Conservation (phyloP, 176 grass and related monocot genomes). For the Saccharum spontaneum region DNA sequence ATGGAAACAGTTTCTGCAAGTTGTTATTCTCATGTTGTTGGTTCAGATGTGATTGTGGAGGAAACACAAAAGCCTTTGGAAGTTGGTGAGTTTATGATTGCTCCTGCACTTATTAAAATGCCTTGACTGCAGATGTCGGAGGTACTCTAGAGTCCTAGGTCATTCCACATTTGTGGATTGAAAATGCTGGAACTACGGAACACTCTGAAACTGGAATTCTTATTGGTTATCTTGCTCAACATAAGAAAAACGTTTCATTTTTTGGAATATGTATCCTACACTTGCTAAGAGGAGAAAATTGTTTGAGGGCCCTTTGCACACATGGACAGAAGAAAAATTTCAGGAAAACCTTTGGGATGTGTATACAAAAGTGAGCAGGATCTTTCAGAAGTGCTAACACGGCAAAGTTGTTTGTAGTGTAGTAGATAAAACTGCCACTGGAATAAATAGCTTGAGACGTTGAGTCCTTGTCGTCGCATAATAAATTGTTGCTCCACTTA, state of each 20-base stretch:
- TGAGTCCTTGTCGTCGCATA: not conserved
- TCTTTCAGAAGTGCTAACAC: conserved; percentile 17
- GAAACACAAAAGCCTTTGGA: conserved; percentile 33
- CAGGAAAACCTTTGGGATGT: conserved; percentile 21
- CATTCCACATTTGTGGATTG: conserved; percentile 14
- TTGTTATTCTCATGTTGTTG: conserved; percentile 4
- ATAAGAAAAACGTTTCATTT: conserved; percentile 13
- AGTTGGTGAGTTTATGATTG: conserved; percentile 38
- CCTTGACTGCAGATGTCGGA: not conserved
- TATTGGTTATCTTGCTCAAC: conserved; percentile 15
- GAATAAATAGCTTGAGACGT: conserved; percentile 16
- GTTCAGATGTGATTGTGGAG: conserved; percentile 17
- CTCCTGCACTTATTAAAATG: conserved; percentile 32
- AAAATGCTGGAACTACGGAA: conserved; percentile 16
- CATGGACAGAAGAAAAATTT: conserved; percentile 31
- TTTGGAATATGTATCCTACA: not conserved
- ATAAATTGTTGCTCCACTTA: conserved; percentile 14
- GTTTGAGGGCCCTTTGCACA: not conserved
- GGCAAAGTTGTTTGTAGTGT: conserved; percentile 29
- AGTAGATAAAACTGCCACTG: not conserved
- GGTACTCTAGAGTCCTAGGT: conserved; percentile 1
- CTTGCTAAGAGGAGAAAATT: conserved; percentile 22
- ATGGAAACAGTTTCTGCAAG: conserved; percentile 22
- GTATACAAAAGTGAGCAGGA: conserved; percentile 20
- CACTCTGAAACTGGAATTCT: not conserved